Evolutionary conservation across 78 protist genomes (phyloP), one percentile per base, ranked within the genome.

Genomic region (Parvularia atlantis): DNA sequence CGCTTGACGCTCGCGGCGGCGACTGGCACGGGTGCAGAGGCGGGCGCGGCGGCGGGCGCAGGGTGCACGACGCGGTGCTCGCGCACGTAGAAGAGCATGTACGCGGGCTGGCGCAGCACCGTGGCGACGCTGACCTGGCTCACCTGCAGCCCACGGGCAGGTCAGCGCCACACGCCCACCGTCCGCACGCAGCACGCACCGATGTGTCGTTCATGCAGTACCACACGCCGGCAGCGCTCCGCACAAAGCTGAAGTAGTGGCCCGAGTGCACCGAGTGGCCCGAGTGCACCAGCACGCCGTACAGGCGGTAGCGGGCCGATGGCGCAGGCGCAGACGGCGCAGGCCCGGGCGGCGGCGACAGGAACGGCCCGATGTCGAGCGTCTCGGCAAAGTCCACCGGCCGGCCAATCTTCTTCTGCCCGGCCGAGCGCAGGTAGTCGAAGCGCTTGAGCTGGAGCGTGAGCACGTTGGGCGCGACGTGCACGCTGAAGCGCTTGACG

Each of bases 221-320:
- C 91, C 91, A 86, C 7, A 37, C 19, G 33, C 73, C 82, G 52
- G 17, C 19, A 24, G 72, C 20, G 35, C 58, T 33, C 22, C 28
- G 40, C 19, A 87, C 86, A 50, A 17, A 84, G 46, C 88, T 53
- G 73, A 69, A 85, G 77, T 93, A 93, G 68, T 93, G 97, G 44
- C 97, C 97, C 7, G 81, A 71, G 48, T 60, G 65, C 1, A 77
- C 19, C 24, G 83, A 41, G 33, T 33, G 36, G 26, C 97, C 97
- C 10, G 35, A 19, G 67, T 93, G 97, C 28, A 90, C 93, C 36
- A 92, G 61, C 37, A 89, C 93, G 10, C 70, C 93, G 74, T 77
- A 79, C 30, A 93, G 78, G 50, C 57, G 66, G 70, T 91, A 93
- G 24, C 60, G 14, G 31, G 69, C 33, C 31, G 30, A 30, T 36